A percentile compares a stretch with the other conserved stretches of the same genome.
Conservation (phyloP, 2,329 filamentous ascomycete species). For the Passalora sequoiae region DNA sequence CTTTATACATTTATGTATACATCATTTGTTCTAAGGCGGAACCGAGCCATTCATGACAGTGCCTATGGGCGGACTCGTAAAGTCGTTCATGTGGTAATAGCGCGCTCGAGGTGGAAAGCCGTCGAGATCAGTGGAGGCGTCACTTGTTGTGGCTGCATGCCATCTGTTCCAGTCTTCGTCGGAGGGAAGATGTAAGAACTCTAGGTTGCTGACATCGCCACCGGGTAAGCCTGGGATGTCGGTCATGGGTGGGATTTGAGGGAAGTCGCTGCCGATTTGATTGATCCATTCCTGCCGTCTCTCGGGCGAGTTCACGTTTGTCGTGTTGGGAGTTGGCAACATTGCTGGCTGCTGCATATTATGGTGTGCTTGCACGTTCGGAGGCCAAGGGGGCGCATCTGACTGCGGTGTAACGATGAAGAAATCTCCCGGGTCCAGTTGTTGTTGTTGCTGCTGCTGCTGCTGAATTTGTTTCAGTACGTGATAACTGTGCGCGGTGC, state of each 20-base stretch:
- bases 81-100: constrained; percentile 2
- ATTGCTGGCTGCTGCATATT: background rate
- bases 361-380: background rate
- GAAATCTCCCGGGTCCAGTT: constrained; percentile 10
- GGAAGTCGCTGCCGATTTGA: constrained; percentile 9
- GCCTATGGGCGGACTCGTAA: constrained; percentile 11
- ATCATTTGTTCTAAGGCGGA: no score
- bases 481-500: constrained; percentile 6
- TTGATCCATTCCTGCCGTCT: constrained; percentile 18
- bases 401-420: constrained; percentile 17
- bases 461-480: background rate
- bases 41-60: constrained; percentile 17
- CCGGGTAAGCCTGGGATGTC: constrained; percentile 14
- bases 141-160: constrained; percentile 10
- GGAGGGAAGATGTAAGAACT: constrained; percentile 18
- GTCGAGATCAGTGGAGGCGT: constrained; percentile 14
- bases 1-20: no score
- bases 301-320: constrained; percentile 1
- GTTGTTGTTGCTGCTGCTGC: constrained; percentile 4
- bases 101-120: constrained; percentile 13
- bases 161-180: constrained; percentile 21
- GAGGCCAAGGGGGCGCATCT: constrained; percentile 10
- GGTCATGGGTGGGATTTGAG: constrained; percentile 10
- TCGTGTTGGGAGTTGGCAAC: background rate
- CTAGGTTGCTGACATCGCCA: constrained; percentile 10